These are phyloP conservation scores for Candida multigemmis DNA, from an alignment of 805 yeast genomes.

Conservation along the genomic window DNA sequence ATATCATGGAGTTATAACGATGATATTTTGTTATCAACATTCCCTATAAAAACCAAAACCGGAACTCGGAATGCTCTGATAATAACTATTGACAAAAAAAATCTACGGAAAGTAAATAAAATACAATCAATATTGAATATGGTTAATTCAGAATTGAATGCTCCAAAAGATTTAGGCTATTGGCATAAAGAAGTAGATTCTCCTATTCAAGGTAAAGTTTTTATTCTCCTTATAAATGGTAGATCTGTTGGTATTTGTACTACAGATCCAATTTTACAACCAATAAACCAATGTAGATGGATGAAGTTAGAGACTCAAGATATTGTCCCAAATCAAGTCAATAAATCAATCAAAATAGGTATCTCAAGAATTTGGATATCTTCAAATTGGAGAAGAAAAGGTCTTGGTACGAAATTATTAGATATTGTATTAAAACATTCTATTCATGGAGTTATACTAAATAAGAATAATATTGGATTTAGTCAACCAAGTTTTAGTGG, in stretches of 20 bases:
- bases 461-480: conserved; percentile 46
- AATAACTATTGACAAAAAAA: conserved; percentile 12
- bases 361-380: conserved; percentile 37
- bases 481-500: conserved; percentile 69
- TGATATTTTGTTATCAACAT: too few relatives aligned
- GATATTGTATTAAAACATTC: conserved; percentile 33
- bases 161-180: conserved; percentile 30
- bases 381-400: conserved; percentile 36
- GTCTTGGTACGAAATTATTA: conserved; percentile 40
- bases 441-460: conserved; percentile 40
- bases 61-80: conserved; percentile 8
- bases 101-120: conserved; percentile 13
- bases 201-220: conserved; percentile 22
- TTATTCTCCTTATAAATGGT: conserved; percentile 35
- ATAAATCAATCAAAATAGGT: conserved; percentile 25
- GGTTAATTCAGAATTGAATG: conserved; percentile 54
- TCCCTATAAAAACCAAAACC: too few relatives aligned
- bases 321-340: conserved; percentile 36
- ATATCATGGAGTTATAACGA: conserved; percentile 30
- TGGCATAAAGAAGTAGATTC: conserved; percentile 16
- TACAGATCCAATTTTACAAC: conserved; percentile 32
- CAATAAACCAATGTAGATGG: conserved; percentile 41
- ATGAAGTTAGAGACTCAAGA: conserved; percentile 45
- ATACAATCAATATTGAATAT: conserved; percentile 31
- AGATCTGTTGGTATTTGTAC: conserved; percentile 50